Conservation (phyloP, 768 basidiomycete genomes). For the Cystofilobasidium bisporidii region DNA sequence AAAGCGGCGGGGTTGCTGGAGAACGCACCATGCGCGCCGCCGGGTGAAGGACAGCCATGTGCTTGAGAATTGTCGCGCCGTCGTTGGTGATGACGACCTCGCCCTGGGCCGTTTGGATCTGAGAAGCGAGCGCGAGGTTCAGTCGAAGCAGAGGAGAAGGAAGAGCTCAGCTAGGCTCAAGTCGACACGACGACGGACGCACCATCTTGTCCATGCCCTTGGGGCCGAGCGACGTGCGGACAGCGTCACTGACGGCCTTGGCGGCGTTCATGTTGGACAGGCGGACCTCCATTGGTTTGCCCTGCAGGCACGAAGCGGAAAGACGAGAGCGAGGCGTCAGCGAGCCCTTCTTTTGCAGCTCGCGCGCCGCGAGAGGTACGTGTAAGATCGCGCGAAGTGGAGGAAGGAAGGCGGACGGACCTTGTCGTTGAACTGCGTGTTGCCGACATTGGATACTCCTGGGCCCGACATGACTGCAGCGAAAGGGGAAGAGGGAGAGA, state of each 20-base stretch:
- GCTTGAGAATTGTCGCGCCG: constrained; percentile 89
- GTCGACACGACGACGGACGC: constrained; percentile 14
- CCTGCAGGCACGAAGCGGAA: constrained; percentile 45
- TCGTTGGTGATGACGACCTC: constrained; percentile 98
- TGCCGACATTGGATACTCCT: constrained; percentile 34
- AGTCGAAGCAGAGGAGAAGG: constrained; percentile 3
- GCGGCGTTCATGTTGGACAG: constrained; percentile 96
- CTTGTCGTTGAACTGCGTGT: constrained; percentile 34
- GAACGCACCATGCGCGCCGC: constrained; percentile 86
- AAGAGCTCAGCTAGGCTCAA: not conserved
- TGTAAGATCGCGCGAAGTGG: not conserved
- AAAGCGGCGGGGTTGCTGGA: not conserved
- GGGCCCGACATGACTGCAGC: constrained; percentile 19
- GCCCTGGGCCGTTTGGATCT: constrained; percentile 95
- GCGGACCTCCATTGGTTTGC: constrained; percentile 96
- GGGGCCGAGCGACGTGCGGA: constrained; percentile 89
- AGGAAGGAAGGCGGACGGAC: constrained; percentile 14
- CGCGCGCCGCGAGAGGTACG: not conserved
- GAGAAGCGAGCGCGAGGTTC: constrained; percentile 13
- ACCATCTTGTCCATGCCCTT: constrained; percentile 99
- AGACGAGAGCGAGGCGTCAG: not conserved
- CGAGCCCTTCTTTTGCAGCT: not conserved
- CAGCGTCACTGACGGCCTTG: constrained; percentile 92
- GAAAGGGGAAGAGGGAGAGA: not conserved
- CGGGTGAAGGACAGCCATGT: constrained; percentile 88